A percentile compares a stretch with the other conserved stretches of the same genome.
Evolutionary conservation across 768 basidiomycete species (phyloP).

Genomic region (Coprinellus micaceus): DNA sequence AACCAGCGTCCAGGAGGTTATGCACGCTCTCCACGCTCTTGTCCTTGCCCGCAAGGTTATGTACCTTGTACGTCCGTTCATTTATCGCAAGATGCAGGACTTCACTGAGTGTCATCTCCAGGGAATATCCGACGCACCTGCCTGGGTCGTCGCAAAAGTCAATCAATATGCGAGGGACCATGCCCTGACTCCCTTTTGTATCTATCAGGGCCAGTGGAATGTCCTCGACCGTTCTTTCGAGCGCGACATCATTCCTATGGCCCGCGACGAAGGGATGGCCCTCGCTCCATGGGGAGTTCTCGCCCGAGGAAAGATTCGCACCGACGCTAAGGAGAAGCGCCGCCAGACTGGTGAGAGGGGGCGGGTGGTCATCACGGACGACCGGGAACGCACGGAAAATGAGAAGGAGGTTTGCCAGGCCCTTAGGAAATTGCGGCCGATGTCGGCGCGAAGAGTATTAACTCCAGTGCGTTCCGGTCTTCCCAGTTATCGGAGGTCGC

Average conservation of each 20-base stretch:
- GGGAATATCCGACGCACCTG: conserved; percentile 19
- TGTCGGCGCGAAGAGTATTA: no score
- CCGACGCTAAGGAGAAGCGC: conserved; percentile 40
- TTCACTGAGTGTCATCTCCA: conserved; percentile 11
- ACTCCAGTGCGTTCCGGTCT: conserved; percentile 44
- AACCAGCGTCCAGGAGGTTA: conserved; percentile 52
- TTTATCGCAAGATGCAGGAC: conserved; percentile 49
- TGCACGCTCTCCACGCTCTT: conserved; percentile 52
- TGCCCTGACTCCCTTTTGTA: no score
- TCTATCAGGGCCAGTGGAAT: no score
- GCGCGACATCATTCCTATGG: no score
- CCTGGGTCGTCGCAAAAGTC: no score
- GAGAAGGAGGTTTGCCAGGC: conserved; percentile 41
- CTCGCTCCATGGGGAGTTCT: conserved; percentile 33
- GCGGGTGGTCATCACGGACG: conserved; percentile 21
- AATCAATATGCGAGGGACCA: no score
- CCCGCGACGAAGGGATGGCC: conserved; percentile 35
- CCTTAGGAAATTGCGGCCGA: conserved; percentile 47
- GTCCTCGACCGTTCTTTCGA: no score
- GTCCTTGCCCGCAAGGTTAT: conserved; percentile 29
- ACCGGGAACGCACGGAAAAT: conserved; percentile 46
- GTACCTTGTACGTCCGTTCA: conserved; percentile 14
- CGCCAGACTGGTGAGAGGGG: conserved; percentile 36
- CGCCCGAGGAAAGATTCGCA: conserved; percentile 46
- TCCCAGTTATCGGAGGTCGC: conserved; percentile 49